phyloP scores from a whole-genome alignment of 2,329 filamentous ascomycete species.

The Fusarium subglutinans region DNA sequence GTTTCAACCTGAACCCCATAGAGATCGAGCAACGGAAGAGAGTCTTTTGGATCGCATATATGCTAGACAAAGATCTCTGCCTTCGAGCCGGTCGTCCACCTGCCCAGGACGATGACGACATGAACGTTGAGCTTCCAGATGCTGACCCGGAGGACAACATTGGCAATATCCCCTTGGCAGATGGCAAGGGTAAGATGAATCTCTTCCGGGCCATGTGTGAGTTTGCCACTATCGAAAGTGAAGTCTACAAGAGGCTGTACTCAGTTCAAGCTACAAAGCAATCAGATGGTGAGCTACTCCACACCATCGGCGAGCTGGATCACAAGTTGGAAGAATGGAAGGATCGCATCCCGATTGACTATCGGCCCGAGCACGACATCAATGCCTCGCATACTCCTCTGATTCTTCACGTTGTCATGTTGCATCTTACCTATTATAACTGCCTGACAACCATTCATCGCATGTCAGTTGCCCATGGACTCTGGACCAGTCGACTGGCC shows the following conservation, averaged over 20 bases:
- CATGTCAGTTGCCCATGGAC: constrained; percentile 97
- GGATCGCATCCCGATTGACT: constrained; percentile 92
- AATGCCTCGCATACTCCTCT: constrained; percentile 90
- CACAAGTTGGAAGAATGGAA: constrained; percentile 94
- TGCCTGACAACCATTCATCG: constrained; percentile 97
- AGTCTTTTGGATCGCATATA: constrained; percentile 74
- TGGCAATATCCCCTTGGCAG: constrained; percentile 89
- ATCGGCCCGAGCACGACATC: constrained; percentile 97
- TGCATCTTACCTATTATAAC: constrained; percentile 98
- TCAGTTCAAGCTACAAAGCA: constrained; percentile 92
- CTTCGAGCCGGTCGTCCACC: constrained; percentile 68
- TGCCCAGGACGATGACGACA: constrained; percentile 73
- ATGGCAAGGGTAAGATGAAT: constrained; percentile 93
- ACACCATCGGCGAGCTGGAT: constrained; percentile 95
- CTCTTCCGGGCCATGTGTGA: constrained; percentile 93
- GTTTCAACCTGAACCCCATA: constrained; percentile 91
- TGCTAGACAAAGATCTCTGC: constrained; percentile 71
- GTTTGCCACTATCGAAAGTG: constrained; percentile 90
- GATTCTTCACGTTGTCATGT: constrained; percentile 91
- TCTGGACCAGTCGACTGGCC: constrained; percentile 95
- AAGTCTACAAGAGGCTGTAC: constrained; percentile 92
- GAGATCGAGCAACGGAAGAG: constrained; percentile 88
- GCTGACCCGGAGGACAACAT: constrained; percentile 92
- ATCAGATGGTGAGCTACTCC: constrained; percentile 89
- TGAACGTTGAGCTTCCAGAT: constrained; percentile 96